These are phyloP conservation scores for Skeletonema menzelii DNA, from an alignment of 108 stramenopile species.

Conservation along the genomic window DNA sequence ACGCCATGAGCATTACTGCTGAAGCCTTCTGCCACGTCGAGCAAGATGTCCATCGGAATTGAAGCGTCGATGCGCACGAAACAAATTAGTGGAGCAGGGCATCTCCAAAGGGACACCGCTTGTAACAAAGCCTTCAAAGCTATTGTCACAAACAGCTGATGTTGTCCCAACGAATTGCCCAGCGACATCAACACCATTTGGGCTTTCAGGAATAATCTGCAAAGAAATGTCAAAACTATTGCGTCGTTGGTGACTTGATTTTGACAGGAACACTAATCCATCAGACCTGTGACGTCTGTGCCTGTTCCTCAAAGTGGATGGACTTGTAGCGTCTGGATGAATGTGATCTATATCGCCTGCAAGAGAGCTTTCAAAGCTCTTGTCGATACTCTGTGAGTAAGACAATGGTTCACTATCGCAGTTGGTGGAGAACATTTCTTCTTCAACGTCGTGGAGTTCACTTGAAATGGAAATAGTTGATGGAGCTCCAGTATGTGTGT, in stretches of 20 bases:
- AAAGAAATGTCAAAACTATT: background rate
- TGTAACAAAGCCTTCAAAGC: background rate
- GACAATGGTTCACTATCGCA: background rate
- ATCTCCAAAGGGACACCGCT: background rate
- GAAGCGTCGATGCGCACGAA: background rate
- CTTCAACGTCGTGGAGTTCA: background rate
- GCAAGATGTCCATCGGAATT: background rate
- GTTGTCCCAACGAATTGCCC: background rate
- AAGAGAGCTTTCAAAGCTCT: constrained; percentile 1
- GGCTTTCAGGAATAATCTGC: background rate
- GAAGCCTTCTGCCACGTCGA: background rate
- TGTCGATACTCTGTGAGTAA: background rate
- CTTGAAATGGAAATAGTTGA: background rate
- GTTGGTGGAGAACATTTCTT: background rate
- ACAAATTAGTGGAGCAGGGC: background rate
- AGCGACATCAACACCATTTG: background rate
- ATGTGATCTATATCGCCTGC: background rate
- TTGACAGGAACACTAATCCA: background rate
- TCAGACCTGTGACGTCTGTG: background rate
- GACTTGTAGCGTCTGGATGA: background rate
- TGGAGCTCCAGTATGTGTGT: background rate
- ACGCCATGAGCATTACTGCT: background rate
- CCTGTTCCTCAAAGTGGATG: background rate
- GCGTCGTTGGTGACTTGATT: background rate
- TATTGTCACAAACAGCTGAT: background rate